A percentile compares a stretch with the other conserved stretches of the same genome.
Conservation (phyloP, 2,329 filamentous ascomycete species). For the Fusarium tricinctum region DNA sequence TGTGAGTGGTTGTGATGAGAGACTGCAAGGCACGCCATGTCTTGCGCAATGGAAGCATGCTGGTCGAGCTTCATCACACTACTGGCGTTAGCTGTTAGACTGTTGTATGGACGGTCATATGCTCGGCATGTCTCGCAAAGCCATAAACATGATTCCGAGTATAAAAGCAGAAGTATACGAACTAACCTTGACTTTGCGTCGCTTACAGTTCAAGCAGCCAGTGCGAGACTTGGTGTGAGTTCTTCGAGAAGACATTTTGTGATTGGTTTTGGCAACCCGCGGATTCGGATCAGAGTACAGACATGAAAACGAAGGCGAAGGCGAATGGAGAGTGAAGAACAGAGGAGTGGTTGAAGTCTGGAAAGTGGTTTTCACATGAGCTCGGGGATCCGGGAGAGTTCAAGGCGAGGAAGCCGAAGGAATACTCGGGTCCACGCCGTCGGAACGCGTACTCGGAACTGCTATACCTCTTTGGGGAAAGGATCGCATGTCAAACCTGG, state of each 20-base stretch:
- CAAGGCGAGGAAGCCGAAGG: conserved; percentile 33
- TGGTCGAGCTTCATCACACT: conserved; percentile 51
- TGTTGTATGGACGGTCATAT: neutral
- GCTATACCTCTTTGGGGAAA: conserved; percentile 28
- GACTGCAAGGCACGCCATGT: conserved; percentile 50
- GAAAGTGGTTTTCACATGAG: conserved; percentile 23
- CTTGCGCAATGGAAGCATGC: conserved; percentile 52
- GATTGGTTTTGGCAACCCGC: conserved; percentile 33
- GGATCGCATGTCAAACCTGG: neutral
- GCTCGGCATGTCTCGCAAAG: neutral
- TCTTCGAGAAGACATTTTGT: conserved; percentile 46
- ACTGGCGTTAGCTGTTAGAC: conserved; percentile 15
- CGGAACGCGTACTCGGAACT: conserved; percentile 44
- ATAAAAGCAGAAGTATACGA: neutral
- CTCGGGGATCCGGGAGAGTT: conserved; percentile 5
- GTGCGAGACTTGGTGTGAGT: conserved; percentile 54
- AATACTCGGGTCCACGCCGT: conserved; percentile 39
- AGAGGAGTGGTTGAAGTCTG: conserved; percentile 11
- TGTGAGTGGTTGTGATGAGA: conserved; percentile 25
- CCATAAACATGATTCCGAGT: neutral
- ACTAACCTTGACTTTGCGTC: conserved; percentile 53
- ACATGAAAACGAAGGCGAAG: conserved; percentile 10
- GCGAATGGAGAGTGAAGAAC: conserved; percentile 8
- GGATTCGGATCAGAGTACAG: conserved; percentile 33
- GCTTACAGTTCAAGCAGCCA: conserved; percentile 53